Evolutionary conservation across 306 rosid species (phyloP).

Genomic region (Rosa persica): DNA sequence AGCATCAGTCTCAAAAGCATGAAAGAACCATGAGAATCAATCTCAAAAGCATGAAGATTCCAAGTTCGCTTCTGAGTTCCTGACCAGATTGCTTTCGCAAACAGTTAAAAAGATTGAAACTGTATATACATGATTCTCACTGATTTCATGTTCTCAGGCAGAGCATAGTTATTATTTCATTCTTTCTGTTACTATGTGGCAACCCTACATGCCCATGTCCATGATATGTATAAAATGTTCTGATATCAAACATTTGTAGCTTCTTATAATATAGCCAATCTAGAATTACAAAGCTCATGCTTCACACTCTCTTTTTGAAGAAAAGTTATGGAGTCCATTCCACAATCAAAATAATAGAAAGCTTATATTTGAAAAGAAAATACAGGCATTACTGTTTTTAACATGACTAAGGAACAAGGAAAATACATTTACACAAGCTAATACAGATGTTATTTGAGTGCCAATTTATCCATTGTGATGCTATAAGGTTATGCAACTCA

Average conservation of each 20-base stretch:
- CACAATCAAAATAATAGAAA: not conserved
- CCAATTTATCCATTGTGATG: conserved; percentile 25
- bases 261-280: not conserved
- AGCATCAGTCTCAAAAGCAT: not conserved
- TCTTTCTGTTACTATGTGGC: not conserved
- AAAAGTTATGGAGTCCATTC: not conserved
- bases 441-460: conserved; percentile 21
- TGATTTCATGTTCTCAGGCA: not conserved
- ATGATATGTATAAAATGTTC: not conserved
- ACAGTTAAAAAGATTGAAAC: not conserved
- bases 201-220: not conserved
- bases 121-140: not conserved
- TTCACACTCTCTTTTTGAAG: not conserved
- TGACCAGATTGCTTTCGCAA: not conserved
- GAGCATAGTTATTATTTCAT: not conserved
- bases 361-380: not conserved
- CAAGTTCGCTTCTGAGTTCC: not conserved
- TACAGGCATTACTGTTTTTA: conserved; percentile 16
- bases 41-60: not conserved
- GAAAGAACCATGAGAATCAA: not conserved
- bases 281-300: not conserved
- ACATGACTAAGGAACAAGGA: conserved; percentile 17
- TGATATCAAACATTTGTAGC: not conserved
- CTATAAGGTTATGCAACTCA: conserved; percentile 29
- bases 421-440: conserved; percentile 47